A percentile compares a stretch with the other conserved stretches of the same genome.
Evolutionary conservation across 2,329 filamentous ascomycete genomes (phyloP).

Genomic region (Aaosphaeria arxii): DNA sequence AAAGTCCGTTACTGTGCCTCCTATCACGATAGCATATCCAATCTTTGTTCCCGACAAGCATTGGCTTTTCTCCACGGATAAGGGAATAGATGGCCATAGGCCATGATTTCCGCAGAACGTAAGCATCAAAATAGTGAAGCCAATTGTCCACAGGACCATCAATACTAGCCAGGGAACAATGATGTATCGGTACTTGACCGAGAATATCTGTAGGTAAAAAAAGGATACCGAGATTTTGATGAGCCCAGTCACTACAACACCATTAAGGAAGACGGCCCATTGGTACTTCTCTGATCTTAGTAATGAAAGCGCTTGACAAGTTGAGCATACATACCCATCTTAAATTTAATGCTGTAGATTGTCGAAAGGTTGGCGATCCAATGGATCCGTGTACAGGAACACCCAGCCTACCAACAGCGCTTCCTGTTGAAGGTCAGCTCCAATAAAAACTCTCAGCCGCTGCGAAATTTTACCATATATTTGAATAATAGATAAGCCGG

Average conservation of each 20-base stretch:
- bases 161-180: slow-evolving; percentile 3
- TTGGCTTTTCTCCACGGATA: background rate
- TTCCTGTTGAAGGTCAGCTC: background rate
- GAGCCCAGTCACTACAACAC: slow-evolving; percentile 2
- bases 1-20: slow-evolving; percentile 2
- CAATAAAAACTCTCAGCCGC: background rate
- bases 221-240: slow-evolving; percentile 7
- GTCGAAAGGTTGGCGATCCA: slow-evolving; percentile 52
- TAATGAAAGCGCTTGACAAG: background rate
- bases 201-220: slow-evolving; percentile 6
- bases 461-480: background rate
- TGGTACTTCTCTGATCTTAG: background rate
- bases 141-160: slow-evolving; percentile 3
- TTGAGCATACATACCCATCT: background rate
- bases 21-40: slow-evolving; percentile 1
- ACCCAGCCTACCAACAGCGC: background rate
- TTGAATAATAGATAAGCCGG: background rate
- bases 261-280: background rate
- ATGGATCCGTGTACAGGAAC: background rate
- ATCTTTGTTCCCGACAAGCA: background rate
- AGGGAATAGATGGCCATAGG: background rate
- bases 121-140: slow-evolving; percentile 2
- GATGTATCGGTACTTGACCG: slow-evolving; percentile 2
- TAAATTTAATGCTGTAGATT: slow-evolving; percentile 59
- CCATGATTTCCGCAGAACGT: slow-evolving; percentile 4